A percentile compares a stretch with the other conserved stretches of the same genome.
Conservation (phyloP, 78 protist genomes). For the Planoprotostelium fungivorum region DNA sequence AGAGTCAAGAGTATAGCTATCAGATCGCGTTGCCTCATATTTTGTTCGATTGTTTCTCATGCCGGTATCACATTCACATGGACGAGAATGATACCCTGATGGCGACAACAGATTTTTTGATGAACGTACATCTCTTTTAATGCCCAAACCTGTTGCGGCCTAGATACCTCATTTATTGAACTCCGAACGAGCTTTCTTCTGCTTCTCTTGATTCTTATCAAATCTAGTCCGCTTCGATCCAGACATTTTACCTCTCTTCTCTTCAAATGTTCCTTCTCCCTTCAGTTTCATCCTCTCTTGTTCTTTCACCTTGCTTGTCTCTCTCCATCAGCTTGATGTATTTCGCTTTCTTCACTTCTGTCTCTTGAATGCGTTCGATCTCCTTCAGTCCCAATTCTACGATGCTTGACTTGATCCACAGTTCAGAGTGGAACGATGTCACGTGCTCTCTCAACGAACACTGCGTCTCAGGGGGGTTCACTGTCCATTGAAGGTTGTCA, state of each 20-base stretch:
- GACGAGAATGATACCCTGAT: no score
- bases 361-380: not conserved
- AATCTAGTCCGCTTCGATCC: not conserved
- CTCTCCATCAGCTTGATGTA: not conserved
- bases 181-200: not conserved
- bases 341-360: not conserved
- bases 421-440: not conserved
- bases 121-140: no score
- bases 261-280: not conserved
- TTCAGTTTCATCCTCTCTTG: not conserved
- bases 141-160: no score
- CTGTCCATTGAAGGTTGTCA: constrained; percentile 10
- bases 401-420: not conserved
- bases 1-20: no score
- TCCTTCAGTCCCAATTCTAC: not conserved
- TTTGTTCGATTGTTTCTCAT: no score
- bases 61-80: no score
- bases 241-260: not conserved
- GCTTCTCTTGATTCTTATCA: not conserved
- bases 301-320: not conserved
- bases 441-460: not conserved
- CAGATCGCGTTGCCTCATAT: no score
- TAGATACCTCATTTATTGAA: no score
- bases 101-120: no score
- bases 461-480: not conserved